These are phyloP conservation scores for Musa beccarii DNA, from an alignment of 176 grass and related monocot genomes.

Conservation along the genomic window DNA sequence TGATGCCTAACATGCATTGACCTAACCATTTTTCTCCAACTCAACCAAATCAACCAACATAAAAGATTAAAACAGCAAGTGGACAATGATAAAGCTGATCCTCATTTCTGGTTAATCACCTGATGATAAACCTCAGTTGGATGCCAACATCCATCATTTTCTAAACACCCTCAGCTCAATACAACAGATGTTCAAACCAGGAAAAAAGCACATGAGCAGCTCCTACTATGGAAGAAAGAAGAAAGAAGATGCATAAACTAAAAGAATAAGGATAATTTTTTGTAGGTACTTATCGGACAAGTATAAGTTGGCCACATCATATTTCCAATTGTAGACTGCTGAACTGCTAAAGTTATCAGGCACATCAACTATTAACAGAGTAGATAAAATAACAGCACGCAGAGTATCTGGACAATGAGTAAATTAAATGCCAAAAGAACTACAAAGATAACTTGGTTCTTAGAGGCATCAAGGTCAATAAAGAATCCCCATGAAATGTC, in stretches of 20 bases:
- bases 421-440: neutral
- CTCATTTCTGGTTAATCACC: too few species aligned
- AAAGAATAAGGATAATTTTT: neutral
- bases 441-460: neutral
- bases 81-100: too few species aligned
- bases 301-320: too few species aligned
- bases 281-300: neutral
- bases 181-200: neutral
- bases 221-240: neutral
- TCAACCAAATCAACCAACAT: neutral
- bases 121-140: too few species aligned
- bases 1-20: too few species aligned
- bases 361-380: neutral
- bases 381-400: neutral
- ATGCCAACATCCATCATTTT: too few species aligned
- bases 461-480: neutral
- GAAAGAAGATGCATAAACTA: neutral
- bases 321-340: neutral
- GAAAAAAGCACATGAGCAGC: neutral
- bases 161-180: neutral
- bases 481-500: neutral
- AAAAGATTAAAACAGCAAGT: neutral
- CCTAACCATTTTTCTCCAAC: too few species aligned
- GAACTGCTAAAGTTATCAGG: neutral
- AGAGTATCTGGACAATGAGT: neutral